Evolutionary conservation across 495 filamentous ascomycete species (phyloP), one percentile per base, ranked within the genome.

Genomic region (Neurospora tetraspora): DNA sequence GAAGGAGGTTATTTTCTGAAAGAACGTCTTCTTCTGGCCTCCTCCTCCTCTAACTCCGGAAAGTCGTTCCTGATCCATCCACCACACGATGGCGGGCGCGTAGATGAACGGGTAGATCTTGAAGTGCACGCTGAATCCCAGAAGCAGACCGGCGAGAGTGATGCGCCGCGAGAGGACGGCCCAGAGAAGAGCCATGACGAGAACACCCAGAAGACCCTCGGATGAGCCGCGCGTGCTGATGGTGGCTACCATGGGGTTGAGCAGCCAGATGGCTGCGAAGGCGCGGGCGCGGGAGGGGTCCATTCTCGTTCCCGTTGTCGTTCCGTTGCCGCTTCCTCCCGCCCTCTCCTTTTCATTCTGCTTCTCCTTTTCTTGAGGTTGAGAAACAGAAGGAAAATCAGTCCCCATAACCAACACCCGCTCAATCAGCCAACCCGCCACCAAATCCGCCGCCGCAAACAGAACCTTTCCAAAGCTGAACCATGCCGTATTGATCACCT

Each of bases 31-130:
- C 27, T 27, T 36, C 34, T 36, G 34, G 34, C 34, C 34, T 6
- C 34, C 34, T 34, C 34, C 34, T 36, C 34, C 5, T 36, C 34
- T 36, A 39, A 8, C 37, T 8, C 53, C 34, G 18, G 65, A 74
- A 71, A 82, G 78, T 38, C 74, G 76, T 77, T 89, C 86, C 0
- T 81, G 80, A 75, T 93, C 92, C 84, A 97, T 89, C 91, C 91
- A 94, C 92, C 92, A 96, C 9, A 98, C 78, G 38, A 98, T 92
- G 0, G 93, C 91, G 0, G 89, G 85, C 1, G 92, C 94, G 81
- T 99, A 99, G 43, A 98, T 93, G 78, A 98, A 97, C 1, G 96
- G 96, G 78, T 98, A 99, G 71, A 99, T 99, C 84, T 99, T 99
- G 80, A 98, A 97, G 80, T 99, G 96, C 37, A 97, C 95, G 1